Evolutionary conservation across 2,329 filamentous ascomycete genomes (phyloP).

Genomic region (Endocalyx cinctus): DNA sequence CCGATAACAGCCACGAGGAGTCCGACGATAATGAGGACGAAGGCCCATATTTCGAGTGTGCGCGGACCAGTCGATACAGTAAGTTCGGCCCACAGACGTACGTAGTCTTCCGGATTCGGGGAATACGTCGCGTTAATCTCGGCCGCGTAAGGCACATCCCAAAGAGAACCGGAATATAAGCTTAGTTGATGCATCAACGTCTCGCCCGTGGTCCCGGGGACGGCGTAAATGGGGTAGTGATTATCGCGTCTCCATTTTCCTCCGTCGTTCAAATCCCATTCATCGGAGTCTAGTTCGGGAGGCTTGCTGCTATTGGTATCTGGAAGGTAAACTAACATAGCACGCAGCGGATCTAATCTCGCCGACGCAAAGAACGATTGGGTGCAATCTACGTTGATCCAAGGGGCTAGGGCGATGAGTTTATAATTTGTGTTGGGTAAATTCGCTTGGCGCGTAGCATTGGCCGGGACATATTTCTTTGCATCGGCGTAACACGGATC

Average conservation of each 20-base stretch:
- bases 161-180: slow-evolving; percentile 73
- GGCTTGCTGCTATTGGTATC: slow-evolving; percentile 55
- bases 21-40: slow-evolving; percentile 65
- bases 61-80: slow-evolving; percentile 40
- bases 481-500: slow-evolving; percentile 62
- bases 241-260: slow-evolving; percentile 68
- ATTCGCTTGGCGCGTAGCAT: slow-evolving; percentile 68
- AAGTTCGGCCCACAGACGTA: slow-evolving; percentile 56
- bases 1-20: slow-evolving; percentile 66
- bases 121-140: slow-evolving; percentile 52
- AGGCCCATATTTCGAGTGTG: slow-evolving; percentile 77
- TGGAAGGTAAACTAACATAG: slow-evolving; percentile 60
- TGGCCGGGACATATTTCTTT: slow-evolving; percentile 63
- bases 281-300: slow-evolving; percentile 56
- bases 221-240: slow-evolving; percentile 76
- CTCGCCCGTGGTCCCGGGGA: slow-evolving; percentile 63
- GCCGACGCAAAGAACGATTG: slow-evolving; percentile 63
- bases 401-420: slow-evolving; percentile 79
- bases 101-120: slow-evolving; percentile 52
- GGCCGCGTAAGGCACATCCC: slow-evolving; percentile 52
- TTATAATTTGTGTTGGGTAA: slow-evolving; percentile 67
- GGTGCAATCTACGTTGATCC: slow-evolving; percentile 73
- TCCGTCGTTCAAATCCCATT: slow-evolving; percentile 68
- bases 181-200: slow-evolving; percentile 68
- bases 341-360: slow-evolving; percentile 54